phyloP scores from a whole-genome alignment of 495 filamentous ascomycete genomes.

The Lepidopterella palustris region DNA sequence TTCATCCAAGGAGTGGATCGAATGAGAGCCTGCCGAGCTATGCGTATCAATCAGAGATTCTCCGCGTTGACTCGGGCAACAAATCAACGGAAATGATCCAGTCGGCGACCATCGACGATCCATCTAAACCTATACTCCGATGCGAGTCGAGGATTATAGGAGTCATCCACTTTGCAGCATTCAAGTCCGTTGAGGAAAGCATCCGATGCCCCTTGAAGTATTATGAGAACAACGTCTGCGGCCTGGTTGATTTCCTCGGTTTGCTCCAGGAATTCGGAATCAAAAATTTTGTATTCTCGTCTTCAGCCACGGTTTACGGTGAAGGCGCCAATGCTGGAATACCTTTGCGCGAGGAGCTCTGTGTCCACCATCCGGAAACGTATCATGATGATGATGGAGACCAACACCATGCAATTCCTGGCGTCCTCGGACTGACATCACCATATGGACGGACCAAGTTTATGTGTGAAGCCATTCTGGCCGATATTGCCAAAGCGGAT shows the following conservation, averaged over 20 bases:
- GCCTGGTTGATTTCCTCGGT: slow-evolving; percentile 53
- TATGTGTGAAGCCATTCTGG: slow-evolving; percentile 60
- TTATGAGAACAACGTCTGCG: slow-evolving; percentile 61
- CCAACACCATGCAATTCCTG: slow-evolving; percentile 36
- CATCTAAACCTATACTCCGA: slow-evolving; percentile 7
- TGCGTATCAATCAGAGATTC: neutral
- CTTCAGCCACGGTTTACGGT: slow-evolving; percentile 61
- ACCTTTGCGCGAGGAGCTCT: slow-evolving; percentile 54
- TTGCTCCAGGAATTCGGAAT: slow-evolving; percentile 52
- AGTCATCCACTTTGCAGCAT: slow-evolving; percentile 60
- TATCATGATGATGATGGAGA: slow-evolving; percentile 31
- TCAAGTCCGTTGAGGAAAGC: slow-evolving; percentile 51
- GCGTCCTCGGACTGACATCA: slow-evolving; percentile 52
- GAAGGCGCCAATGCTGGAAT: slow-evolving; percentile 46
- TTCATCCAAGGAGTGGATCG: neutral
- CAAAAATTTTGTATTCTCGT: slow-evolving; percentile 61
- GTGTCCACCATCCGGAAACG: slow-evolving; percentile 48
- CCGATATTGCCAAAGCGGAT: slow-evolving; percentile 52
- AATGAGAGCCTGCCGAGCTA: neutral
- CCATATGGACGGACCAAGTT: slow-evolving; percentile 63
- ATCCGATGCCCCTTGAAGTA: slow-evolving; percentile 52
- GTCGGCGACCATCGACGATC: slow-evolving; percentile 1
- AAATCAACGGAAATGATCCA: neutral
- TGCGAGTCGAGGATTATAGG: slow-evolving; percentile 47
- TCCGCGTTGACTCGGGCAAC: neutral